Evolutionary conservation across 371 early-diverging fungal species (phyloP), one percentile per base, ranked within the genome.

Genomic region (Phascolomyces articulosus): DNA sequence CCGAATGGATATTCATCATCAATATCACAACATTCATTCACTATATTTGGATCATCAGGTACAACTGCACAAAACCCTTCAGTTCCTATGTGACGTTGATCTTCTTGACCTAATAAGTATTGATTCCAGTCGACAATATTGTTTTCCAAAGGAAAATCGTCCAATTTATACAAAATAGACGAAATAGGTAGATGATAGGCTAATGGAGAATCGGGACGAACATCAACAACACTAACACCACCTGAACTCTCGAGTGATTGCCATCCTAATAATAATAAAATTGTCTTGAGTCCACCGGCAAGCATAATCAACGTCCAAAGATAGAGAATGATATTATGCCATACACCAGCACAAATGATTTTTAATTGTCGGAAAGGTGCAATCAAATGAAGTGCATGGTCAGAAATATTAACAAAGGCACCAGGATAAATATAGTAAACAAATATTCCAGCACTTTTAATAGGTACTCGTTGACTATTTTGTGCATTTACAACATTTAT

Each of bases 321-420:
- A 49, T 85, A 91, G 6, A 90, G 58, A 0, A 90, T 71, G 0
- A 80, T 71, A 63, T 94, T 94, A 67, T 94, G 92, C 93, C 92
- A 93, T 2, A 94, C 93, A 21, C 95, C 95, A 0, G 93, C 95
- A 64, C 93, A 93, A 9, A 90, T 79, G 38, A 94, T 87, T 21
- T 86, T 79, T 31, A 94, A 78, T 54, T 87, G 89, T 20, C 76
- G 64, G 0, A 82, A 64, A 0, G 90, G 78, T 0, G 78, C 66
- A 40, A 87, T 67, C 20, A 77, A 58, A 20, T 72, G 67, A 57
- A 92, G 60, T 24, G 76, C 70, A 23, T 81, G 78, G 34, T 85
- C 72, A 6, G 86, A 75, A 49, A 95, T 74, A 69, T 91, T 90
- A 57, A 95, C 95, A 84, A 93, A 95, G 7, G 95, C 95, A 40